These are phyloP conservation scores for Colletotrichum echinochloae DNA, from an alignment of 2,329 filamentous ascomycete genomes.

Conservation along the genomic window DNA sequence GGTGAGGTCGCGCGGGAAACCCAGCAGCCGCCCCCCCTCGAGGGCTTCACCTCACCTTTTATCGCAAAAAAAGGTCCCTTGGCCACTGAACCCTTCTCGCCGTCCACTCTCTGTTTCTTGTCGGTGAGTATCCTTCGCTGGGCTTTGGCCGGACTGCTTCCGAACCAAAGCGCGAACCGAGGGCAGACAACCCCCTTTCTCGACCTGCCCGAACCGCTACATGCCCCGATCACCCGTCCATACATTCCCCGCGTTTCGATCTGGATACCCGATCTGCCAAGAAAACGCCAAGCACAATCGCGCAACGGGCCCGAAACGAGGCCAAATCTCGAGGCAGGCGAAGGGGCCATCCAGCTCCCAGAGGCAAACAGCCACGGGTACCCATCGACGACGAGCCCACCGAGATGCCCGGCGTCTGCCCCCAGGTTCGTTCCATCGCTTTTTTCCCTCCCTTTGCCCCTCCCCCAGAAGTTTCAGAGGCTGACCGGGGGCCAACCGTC, in stretches of 20 bases:
- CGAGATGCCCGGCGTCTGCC: constrained; percentile 6
- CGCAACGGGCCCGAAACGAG: neutral
- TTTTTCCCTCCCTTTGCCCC: neutral
- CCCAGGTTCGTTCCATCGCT: constrained; percentile 7
- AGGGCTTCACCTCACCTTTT: neutral
- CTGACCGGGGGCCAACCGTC: neutral
- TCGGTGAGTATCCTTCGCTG: neutral
- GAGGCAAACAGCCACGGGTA: neutral
- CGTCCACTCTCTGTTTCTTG: accelerated
- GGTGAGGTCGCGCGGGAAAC: neutral
- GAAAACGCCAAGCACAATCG: too few relatives aligned
- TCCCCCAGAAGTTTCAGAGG: too few relatives aligned
- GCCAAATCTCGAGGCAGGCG: too few relatives aligned
- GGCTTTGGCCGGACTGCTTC: too few relatives aligned
- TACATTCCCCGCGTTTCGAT: neutral
- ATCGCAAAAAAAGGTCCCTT: neutral
- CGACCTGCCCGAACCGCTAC: too few relatives aligned
- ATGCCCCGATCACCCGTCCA: too few relatives aligned
- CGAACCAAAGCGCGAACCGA: too few relatives aligned
- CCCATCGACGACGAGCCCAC: neutral
- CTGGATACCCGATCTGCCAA: too few relatives aligned
- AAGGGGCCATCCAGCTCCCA: neutral
- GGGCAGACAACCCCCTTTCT: neutral
- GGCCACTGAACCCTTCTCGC: neutral
- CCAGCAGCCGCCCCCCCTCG: neutral